These are phyloP conservation scores for Cyberlindnera euphorbiae DNA, from an alignment of 805 yeast genomes.

Conservation along the genomic window DNA sequence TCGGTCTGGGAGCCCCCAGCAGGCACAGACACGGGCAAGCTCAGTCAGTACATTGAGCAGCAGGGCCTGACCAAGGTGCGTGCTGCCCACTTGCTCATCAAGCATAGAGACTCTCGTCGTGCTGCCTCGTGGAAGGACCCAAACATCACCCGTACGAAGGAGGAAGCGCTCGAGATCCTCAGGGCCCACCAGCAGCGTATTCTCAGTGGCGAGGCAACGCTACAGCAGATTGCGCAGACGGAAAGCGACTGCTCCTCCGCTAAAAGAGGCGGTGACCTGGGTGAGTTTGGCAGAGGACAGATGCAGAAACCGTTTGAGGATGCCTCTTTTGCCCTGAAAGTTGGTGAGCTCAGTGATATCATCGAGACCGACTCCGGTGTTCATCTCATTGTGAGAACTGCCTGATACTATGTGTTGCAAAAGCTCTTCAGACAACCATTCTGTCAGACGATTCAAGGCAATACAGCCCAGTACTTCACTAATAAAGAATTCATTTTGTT, in stretches of 20 bases:
- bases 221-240: conserved; percentile 69
- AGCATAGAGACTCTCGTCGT: conserved; percentile 78
- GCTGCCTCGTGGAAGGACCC: conserved; percentile 90
- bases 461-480: too few species aligned
- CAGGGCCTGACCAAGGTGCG: conserved; percentile 62
- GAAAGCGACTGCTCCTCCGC: conserved; percentile 90
- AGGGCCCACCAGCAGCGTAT: conserved; percentile 53
- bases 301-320: conserved; percentile 96
- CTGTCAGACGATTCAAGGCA: too few species aligned
- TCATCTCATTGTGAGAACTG: conserved; percentile 70
- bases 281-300: conserved; percentile 80
- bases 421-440: too few species aligned
- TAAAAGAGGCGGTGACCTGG: conserved; percentile 86
- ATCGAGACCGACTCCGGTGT: conserved; percentile 90
- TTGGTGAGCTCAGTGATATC: conserved; percentile 78
- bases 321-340: conserved; percentile 74
- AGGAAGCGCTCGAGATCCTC: conserved; percentile 70
- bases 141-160: conserved; percentile 71
- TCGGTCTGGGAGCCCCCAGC: conserved; percentile 91
- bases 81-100: conserved; percentile 76
- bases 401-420: too few species aligned
- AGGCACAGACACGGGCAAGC: conserved; percentile 62
- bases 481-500: too few species aligned
- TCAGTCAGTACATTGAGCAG: conserved; percentile 49
- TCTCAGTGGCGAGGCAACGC: conserved; percentile 56